Conservation (phyloP, 257 asterid species). For the Pogostemon cablin region DNA sequence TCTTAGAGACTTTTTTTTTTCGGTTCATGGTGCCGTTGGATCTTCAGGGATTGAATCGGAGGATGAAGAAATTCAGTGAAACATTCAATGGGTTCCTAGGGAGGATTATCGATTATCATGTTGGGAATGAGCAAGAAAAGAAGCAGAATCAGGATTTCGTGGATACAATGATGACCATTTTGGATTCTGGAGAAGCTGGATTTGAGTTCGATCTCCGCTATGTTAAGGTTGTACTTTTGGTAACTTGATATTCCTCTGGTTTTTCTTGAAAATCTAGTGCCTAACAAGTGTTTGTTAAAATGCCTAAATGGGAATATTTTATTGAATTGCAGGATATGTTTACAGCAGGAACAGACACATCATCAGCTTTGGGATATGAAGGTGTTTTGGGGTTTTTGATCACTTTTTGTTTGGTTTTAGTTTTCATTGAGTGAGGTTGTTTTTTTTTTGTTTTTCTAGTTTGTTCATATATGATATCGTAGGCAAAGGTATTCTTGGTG, state of each 20-base stretch:
- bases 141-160: conserved; percentile 31
- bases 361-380: neutral
- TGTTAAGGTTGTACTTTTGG: conserved; percentile 45
- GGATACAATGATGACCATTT: conserved; percentile 34
- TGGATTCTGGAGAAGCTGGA: conserved; percentile 41
- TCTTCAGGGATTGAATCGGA: conserved; percentile 38
- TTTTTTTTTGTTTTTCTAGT: neutral
- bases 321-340: conserved; percentile 33
- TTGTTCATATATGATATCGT: neutral
- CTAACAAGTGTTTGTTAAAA: neutral
- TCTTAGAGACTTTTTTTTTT: conserved; percentile 25
- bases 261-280: neutral
- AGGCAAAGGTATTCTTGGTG: neutral
- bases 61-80: conserved; percentile 32
- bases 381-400: too few relatives aligned
- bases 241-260: neutral
- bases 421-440: neutral
- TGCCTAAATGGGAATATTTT: neutral
- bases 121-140: neutral
- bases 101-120: conserved; percentile 41
- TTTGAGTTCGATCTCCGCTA: conserved; percentile 47
- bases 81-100: conserved; percentile 42
- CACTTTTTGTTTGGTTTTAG: neutral
- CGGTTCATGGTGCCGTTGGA: conserved; percentile 42
- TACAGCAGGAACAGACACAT: conserved; percentile 29